Conservation (phyloP, 371 early-diverging fungal species). For the Mortierella sp. region DNA sequence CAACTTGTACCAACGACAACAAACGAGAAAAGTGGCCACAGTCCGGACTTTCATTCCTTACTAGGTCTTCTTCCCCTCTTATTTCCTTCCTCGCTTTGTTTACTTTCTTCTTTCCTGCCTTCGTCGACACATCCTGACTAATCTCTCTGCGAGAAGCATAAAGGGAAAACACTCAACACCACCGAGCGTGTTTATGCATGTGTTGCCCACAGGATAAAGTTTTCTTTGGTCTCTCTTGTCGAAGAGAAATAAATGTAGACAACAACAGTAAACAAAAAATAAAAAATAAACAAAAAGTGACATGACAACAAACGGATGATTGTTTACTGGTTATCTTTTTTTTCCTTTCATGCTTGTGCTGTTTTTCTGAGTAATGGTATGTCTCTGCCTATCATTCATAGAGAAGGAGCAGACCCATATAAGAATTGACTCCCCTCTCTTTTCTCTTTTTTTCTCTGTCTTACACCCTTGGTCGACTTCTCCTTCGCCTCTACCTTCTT, state of each 20-base stretch:
- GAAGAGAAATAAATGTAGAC: neutral
- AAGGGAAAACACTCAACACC: neutral
- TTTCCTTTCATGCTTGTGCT: neutral
- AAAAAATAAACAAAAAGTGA: neutral
- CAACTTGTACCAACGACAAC: neutral
- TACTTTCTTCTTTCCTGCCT: no score
- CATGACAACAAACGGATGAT: constrained; percentile 9
- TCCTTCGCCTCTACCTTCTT: neutral
- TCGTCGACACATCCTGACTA: neutral
- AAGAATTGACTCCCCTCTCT: neutral
- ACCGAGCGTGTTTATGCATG: neutral
- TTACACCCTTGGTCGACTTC: neutral
- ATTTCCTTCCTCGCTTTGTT: neutral
- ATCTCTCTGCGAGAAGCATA: neutral
- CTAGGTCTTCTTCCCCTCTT: no score
- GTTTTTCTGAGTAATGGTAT: neutral
- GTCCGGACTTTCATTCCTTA: neutral
- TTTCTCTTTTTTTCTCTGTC: neutral
- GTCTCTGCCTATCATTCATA: neutral
- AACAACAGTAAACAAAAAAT: neutral
- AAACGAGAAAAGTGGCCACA: constrained; percentile 7
- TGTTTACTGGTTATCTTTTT: neutral
- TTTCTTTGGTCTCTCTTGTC: neutral
- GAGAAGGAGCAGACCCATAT: neutral
- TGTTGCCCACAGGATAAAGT: neutral